A percentile compares a stretch with the other conserved stretches of the same genome.
Conservation (phyloP, 2,329 filamentous ascomycete species). For the Cladophialophora chaetospira region DNA sequence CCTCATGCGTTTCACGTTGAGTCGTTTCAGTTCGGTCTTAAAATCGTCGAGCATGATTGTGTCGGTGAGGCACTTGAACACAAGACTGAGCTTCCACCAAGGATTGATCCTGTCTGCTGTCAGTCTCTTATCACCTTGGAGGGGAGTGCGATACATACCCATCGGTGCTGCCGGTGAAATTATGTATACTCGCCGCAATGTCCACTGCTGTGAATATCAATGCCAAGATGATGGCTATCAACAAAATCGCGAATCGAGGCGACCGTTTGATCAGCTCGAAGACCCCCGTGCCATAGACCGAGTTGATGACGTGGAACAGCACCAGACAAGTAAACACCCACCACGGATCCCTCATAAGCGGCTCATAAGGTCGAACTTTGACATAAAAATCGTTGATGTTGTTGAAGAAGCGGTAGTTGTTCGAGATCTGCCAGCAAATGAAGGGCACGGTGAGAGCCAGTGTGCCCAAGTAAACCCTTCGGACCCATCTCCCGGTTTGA, state of each 20-base stretch:
- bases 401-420: slow-evolving; percentile 67
- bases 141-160: slow-evolving; percentile 17
- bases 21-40: slow-evolving; percentile 53
- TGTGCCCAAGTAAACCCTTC: slow-evolving; percentile 56
- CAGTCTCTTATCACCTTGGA: neutral
- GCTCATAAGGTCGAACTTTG: slow-evolving; percentile 60
- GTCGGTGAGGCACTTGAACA: slow-evolving; percentile 69
- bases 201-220: slow-evolving; percentile 64
- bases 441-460: slow-evolving; percentile 63
- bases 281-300: slow-evolving; percentile 58
- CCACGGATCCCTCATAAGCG: slow-evolving; percentile 66
- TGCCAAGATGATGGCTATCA: slow-evolving; percentile 61
- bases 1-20: slow-evolving; percentile 30
- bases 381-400: slow-evolving; percentile 56
- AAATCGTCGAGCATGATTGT: slow-evolving; percentile 69
- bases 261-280: slow-evolving; percentile 61
- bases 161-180: slow-evolving; percentile 33
- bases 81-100: slow-evolving; percentile 62
- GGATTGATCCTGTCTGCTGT: slow-evolving; percentile 53
- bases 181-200: slow-evolving; percentile 58
- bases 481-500: slow-evolving; percentile 29
- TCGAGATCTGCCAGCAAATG: slow-evolving; percentile 66
- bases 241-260: slow-evolving; percentile 64
- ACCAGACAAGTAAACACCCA: slow-evolving; percentile 65
- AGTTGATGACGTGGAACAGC: slow-evolving; percentile 59